phyloP scores from a whole-genome alignment of 2,329 filamentous ascomycete species.

The Pseudocercospora cruenta region DNA sequence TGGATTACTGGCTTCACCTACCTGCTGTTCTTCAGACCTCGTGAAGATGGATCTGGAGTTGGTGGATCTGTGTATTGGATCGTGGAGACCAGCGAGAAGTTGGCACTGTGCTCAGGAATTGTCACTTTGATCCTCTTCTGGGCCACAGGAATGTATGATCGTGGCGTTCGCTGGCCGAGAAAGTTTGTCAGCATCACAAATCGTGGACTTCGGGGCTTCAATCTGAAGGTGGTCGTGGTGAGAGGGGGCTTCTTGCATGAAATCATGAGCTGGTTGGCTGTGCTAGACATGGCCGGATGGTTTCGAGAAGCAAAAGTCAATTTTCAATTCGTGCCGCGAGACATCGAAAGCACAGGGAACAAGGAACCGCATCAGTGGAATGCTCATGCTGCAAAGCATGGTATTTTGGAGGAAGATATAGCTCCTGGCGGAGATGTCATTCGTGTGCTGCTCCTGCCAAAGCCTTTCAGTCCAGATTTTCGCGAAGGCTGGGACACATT shows the following conservation, averaged over 20 bases:
- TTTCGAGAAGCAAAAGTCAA: conserved; percentile 39
- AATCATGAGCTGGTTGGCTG: conserved; percentile 57
- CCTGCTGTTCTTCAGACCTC: conserved; percentile 89
- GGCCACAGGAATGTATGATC: conserved; percentile 95
- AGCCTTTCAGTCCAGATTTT: conserved; percentile 93
- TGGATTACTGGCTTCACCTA: conserved; percentile 90
- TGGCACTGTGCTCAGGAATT: conserved; percentile 87
- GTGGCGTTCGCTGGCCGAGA: conserved; percentile 90
- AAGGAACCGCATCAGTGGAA: conserved; percentile 59
- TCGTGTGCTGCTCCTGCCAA: conserved; percentile 85
- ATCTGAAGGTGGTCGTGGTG: conserved; percentile 92
- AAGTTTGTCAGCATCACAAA: conserved; percentile 90
- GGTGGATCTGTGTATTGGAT: conserved; percentile 97
- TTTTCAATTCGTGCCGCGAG: conserved; percentile 44
- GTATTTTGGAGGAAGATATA: conserved; percentile 77
- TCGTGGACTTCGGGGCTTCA: conserved; percentile 85
- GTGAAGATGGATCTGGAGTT: conserved; percentile 87
- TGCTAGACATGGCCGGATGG: conserved; percentile 40
- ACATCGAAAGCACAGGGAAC: conserved; percentile 50
- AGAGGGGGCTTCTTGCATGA: conserved; percentile 82
- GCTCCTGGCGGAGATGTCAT: conserved; percentile 88
- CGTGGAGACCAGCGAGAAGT: conserved; percentile 84
- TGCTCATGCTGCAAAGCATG: conserved; percentile 41
- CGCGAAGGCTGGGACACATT: conserved; percentile 97
- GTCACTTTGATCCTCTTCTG: conserved; percentile 86